A percentile compares a stretch with the other conserved stretches of the same genome.
Conservation (phyloP, 139 green algal species). For the Chlorella sp. region DNA sequence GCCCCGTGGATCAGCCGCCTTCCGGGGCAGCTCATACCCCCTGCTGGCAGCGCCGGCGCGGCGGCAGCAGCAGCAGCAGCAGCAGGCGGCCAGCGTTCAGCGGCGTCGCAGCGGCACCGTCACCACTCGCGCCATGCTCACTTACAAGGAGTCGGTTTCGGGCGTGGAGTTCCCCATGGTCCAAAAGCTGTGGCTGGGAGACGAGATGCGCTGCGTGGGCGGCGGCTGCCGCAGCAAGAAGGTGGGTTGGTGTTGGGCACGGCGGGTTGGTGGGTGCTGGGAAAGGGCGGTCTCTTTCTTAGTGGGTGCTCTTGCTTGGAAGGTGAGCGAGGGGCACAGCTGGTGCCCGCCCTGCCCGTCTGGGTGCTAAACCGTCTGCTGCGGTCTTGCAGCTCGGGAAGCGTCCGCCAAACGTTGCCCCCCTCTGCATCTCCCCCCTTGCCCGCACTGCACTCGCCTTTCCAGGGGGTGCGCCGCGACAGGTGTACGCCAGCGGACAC, state of each 20-base stretch:
- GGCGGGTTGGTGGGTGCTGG: no score
- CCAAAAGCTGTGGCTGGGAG: slow-evolving; percentile 58
- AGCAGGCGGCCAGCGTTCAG: background rate
- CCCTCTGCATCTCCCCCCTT: no score
- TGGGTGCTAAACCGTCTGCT: no score
- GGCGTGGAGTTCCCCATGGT: slow-evolving; percentile 63
- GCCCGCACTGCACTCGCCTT: no score
- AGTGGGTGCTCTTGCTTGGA: no score
- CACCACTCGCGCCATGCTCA: background rate
- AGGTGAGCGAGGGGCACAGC: no score
- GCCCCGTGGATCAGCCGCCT: background rate
- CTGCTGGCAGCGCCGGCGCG: background rate
- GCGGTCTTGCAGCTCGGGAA: no score
- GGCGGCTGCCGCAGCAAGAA: slow-evolving; percentile 72
- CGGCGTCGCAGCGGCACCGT: background rate
- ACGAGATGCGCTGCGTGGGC: slow-evolving; percentile 72
- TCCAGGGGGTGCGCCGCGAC: no score
- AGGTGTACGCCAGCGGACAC: no score
- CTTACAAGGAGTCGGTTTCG: slow-evolving; percentile 42
- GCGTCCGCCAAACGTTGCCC: no score
- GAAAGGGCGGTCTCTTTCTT: no score
- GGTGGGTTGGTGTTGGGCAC: background rate
- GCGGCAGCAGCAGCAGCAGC: background rate
- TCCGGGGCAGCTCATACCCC: background rate
- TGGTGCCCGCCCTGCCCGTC: no score